phyloP scores from a whole-genome alignment of 768 basidiomycete genomes.

The Mycena kentingensis region DNA sequence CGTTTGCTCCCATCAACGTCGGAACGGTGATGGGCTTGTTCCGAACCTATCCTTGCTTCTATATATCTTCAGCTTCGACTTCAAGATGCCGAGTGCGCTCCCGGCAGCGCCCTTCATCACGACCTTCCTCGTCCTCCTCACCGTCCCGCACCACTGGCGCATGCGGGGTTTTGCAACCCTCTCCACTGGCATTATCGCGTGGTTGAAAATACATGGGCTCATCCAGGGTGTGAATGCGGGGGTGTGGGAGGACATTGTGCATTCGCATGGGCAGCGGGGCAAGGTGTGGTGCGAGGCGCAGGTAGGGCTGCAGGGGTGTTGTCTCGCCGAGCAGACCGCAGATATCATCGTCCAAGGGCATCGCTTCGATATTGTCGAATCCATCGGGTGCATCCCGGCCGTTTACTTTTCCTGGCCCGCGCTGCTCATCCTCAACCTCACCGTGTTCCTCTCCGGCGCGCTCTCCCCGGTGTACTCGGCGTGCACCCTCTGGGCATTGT shows the following conservation, averaged over 20 bases:
- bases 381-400: slow-evolving; percentile 33
- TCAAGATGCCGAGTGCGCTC: slow-evolving; percentile 18
- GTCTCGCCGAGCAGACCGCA: slow-evolving; percentile 3
- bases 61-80: too few relatives aligned
- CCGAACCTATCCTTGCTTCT: too few relatives aligned
- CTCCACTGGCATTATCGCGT: slow-evolving; percentile 33
- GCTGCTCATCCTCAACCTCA: slow-evolving; percentile 24
- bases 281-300: slow-evolving; percentile 42
- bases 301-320: not conserved
- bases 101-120: slow-evolving; percentile 12
- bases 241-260: slow-evolving; percentile 39
- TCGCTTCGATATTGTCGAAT: slow-evolving; percentile 38
- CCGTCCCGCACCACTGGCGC: slow-evolving; percentile 31
- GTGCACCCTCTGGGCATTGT: slow-evolving; percentile 44
- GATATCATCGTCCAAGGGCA: slow-evolving; percentile 34
- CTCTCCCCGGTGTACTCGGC: slow-evolving; percentile 30
- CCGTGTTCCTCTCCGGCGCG: slow-evolving; percentile 24
- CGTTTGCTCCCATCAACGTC: too few relatives aligned
- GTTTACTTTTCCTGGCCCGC: slow-evolving; percentile 26
- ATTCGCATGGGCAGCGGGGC: slow-evolving; percentile 10
- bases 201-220: slow-evolving; percentile 34
- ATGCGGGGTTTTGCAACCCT: slow-evolving; percentile 32
- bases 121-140: slow-evolving; percentile 4
- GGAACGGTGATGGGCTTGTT: too few relatives aligned
- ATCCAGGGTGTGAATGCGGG: slow-evolving; percentile 40